A percentile compares a stretch with the other conserved stretches of the same genome.
Conservation (phyloP, 2,329 filamentous ascomycete species). For the Fusarium sp. region DNA sequence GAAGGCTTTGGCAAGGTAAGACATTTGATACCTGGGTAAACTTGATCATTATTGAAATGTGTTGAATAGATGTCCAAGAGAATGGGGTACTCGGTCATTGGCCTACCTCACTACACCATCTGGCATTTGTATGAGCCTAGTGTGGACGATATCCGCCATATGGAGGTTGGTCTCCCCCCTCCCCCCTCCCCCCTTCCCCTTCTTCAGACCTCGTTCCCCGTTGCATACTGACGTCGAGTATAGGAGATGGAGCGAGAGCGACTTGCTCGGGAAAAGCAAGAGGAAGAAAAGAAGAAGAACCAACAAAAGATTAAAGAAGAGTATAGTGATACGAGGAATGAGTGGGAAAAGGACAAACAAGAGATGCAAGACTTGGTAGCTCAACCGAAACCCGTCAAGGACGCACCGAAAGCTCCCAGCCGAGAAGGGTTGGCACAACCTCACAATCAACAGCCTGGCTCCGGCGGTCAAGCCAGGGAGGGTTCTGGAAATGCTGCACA, state of each 20-base stretch:
- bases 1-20: conserved; percentile 97
- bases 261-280: conserved; percentile 80
- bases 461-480: conserved; percentile 19
- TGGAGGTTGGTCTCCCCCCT: conserved; percentile 73
- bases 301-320: conserved; percentile 79
- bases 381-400: conserved; percentile 36
- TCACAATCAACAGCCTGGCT: conserved; percentile 27
- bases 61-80: conserved; percentile 87
- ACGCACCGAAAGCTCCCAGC: conserved; percentile 32
- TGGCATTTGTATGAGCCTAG: conserved; percentile 99
- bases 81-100: conserved; percentile 96
- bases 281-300: conserved; percentile 77
- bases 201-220: neutral
- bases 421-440: conserved; percentile 32
- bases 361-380: conserved; percentile 75
- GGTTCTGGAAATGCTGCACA: conserved; percentile 27
- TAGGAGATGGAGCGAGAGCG: conserved; percentile 95
- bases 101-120: conserved; percentile 96
- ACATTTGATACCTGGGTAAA: neutral
- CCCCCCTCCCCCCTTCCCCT: too few relatives aligned
- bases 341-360: conserved; percentile 93
- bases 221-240: conserved; percentile 30
- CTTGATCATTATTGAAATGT: conserved; percentile 23
- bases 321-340: conserved; percentile 79
- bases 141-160: conserved; percentile 95